phyloP scores from a whole-genome alignment of 495 filamentous ascomycete species.

The Tetracladium setigerum region DNA sequence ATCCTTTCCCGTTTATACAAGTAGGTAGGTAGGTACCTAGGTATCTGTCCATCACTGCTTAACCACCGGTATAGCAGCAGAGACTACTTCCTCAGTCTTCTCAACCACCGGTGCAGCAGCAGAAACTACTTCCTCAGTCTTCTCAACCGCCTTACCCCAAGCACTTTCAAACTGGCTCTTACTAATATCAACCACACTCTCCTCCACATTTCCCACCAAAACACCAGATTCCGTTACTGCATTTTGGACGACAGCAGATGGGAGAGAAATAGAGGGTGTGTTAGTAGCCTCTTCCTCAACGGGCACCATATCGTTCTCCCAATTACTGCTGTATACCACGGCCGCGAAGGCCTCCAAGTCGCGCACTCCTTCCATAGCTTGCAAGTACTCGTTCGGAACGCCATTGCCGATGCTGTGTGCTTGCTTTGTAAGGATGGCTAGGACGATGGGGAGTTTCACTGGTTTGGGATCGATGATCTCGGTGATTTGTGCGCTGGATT shows the following conservation, averaged over 20 bases:
- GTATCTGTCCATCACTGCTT: too few species aligned
- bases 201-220: constrained; percentile 12
- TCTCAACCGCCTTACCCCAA: constrained; percentile 52
- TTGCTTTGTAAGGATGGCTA: constrained; percentile 80
- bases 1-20: too few species aligned
- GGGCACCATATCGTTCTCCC: constrained; percentile 60
- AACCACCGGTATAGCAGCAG: background rate
- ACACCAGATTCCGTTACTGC: background rate
- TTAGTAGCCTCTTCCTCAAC: constrained; percentile 26
- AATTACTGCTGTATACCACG: constrained; percentile 90
- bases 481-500: constrained; percentile 30
- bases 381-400: constrained; percentile 82
- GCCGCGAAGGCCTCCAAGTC: constrained; percentile 94
- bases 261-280: background rate
- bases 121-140: constrained; percentile 10
- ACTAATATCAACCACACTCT: constrained; percentile 37
- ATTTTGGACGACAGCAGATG: background rate
- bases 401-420: constrained; percentile 83
- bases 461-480: constrained; percentile 41
- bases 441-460: constrained; percentile 77
- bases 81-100: constrained; percentile 9
- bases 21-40: too few species aligned
- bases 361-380: constrained; percentile 70
- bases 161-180: constrained; percentile 51
- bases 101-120: too few species aligned